Base-by-base conservation (phyloP, 1,284 basidiomycete genomes). In the Lentinus polychrous region DNA sequence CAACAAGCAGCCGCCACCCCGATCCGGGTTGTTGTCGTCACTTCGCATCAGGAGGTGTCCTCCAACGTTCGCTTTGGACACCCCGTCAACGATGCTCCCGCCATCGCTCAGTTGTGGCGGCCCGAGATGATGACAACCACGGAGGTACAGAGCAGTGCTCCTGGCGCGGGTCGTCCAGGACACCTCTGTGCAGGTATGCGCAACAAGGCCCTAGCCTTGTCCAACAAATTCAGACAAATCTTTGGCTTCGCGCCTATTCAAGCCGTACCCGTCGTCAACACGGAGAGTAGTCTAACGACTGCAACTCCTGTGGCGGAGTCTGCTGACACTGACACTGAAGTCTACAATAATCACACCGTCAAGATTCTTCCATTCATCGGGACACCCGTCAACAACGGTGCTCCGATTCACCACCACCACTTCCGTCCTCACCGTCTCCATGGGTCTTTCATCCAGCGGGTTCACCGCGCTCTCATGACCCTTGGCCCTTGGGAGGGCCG, bases 401-500 rank as follows among this genome's bases (percentile, higher is more conserved):
- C 40, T 24, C 43, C 46, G 34, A 35, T 44, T 7, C 52, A 50
- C 36, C 60, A 51, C 38, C 48, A 49, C 15, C 60, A 51, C 41
- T 60, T 60, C 46, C 60, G 60, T 40, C 58, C 63, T 50, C 63
- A 62, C 46, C 58, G 54, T 47, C 59, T 56, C 49, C 63, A 57
- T 17, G 54, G 59, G 3, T 66, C 73, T 24, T 84, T 86, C 72
- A 53, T 75, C 45, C 66, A 63, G 41, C 80, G 86, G 43, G 66
- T 89, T 50, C 76, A 81, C 58, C 66, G 68, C 49, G 81, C 85
- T 1, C 66, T 89, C 48, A 77, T 79, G 69, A 65, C 76, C 3
- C 75, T 90, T 12, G 83, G 86, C n/a, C 78, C 78, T 18, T 89
- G 86, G 85, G 86, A 90, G 64, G 84, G 84, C 45, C 74, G 85